A percentile compares a stretch with the other conserved stretches of the same genome.
Conservation (phyloP, 2,329 filamentous ascomycete genomes). For the Ascochyta fabae region DNA sequence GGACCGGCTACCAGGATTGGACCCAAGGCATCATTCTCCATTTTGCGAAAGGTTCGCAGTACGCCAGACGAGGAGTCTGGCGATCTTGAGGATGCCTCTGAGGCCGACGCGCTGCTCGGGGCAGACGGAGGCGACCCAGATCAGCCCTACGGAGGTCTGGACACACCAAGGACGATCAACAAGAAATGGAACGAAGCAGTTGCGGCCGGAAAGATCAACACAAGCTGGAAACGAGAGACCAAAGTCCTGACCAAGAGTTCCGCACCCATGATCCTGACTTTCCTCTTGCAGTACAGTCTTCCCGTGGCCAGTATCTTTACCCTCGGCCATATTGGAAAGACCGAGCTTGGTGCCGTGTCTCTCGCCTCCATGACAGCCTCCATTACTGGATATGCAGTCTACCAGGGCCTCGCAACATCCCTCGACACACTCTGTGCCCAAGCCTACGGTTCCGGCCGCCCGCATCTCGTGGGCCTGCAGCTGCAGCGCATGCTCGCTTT, state of each 20-base stretch:
- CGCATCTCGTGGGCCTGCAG: slow-evolving; percentile 84
- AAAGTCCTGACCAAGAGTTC: slow-evolving; percentile 72
- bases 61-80: slow-evolving; percentile 42
- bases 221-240: slow-evolving; percentile 88
- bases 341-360: slow-evolving; percentile 56
- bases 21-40: slow-evolving; percentile 38
- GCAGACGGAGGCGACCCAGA: slow-evolving; percentile 41
- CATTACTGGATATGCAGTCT: slow-evolving; percentile 57
- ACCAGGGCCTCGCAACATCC: slow-evolving; percentile 77
- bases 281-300: slow-evolving; percentile 57
- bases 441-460: slow-evolving; percentile 90
- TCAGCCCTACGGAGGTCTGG: slow-evolving; percentile 55
- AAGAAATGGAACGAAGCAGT: slow-evolving; percentile 71
- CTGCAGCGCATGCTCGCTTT: slow-evolving; percentile 83
- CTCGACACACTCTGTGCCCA: slow-evolving; percentile 93
- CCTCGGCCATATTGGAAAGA: slow-evolving; percentile 57
- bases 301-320: slow-evolving; percentile 58
- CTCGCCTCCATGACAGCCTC: slow-evolving; percentile 58
- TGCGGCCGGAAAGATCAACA: slow-evolving; percentile 78
- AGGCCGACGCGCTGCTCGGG: slow-evolving; percentile 58
- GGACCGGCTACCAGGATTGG: slow-evolving; percentile 34
- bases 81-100: slow-evolving; percentile 38
- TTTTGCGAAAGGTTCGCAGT: slow-evolving; percentile 38
- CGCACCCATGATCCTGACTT: slow-evolving; percentile 54
- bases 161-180: slow-evolving; percentile 55